Evolutionary conservation across 2,329 filamentous ascomycete species (phyloP), one percentile per base, ranked within the genome.

Genomic region (Colletotrichum sp.): DNA sequence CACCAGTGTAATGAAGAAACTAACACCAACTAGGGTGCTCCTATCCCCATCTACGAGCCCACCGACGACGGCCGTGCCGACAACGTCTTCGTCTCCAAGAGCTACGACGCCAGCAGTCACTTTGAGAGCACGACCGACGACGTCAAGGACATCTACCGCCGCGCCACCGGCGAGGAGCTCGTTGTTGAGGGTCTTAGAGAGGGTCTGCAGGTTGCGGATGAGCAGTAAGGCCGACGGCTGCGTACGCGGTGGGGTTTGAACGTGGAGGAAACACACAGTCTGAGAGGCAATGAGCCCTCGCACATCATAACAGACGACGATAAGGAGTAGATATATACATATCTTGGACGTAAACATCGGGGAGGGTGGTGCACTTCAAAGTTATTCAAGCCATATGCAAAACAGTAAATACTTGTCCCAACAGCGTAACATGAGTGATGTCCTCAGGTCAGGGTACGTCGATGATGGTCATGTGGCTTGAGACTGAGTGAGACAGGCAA

Each of bases 31-130:
- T 65, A 93, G 91, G 91, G 95, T 30, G 88, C 95, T 34, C 95
- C 97, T 22, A 98, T 98, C 79, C 96, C 97, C 69, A 91, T 99
- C 77, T 99, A 98, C 86, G 96, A 98, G 87, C 98, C 97, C 26
- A 85, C 96, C 65, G 94, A 95, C 82, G 92, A 93, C 82, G 97
- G 97, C 78, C 90, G 88, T 80, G 94, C 93, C 80, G 96, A 98
- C 89, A 96, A 96, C 86, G 94, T 99, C 85, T 99, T 96, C 89
- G 96, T 99, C 84, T 98, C 96, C 82, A 98, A 98, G 93, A 98
- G 95, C 89, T 99, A 99, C 87, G 98, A 99, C 83, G 95, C 98
- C 69, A 98, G 95, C 79, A 98, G 95, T 85, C 97, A 99, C 90
- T 99, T 99, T 83, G 97, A 99, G 92, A 98, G 95, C 44, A 91